A percentile compares a stretch with the other conserved stretches of the same genome.
phyloP scores from a whole-genome alignment of 2,329 filamentous ascomycete genomes.

The Ciborinia camelliae region DNA sequence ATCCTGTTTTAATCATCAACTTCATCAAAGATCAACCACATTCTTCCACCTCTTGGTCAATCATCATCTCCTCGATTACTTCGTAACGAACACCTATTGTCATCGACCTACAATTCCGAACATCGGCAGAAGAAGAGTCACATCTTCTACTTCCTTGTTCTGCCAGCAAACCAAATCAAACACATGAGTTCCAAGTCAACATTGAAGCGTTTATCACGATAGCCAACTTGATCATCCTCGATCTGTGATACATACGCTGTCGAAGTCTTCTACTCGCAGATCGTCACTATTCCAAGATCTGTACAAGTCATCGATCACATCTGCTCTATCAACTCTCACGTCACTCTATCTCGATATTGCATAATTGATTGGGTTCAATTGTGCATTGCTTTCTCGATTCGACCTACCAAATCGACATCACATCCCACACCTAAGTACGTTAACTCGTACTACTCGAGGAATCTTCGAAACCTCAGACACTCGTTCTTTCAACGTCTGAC shows the following conservation, averaged over 20 bases:
- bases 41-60: conserved; percentile 3
- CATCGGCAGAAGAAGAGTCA: conserved; percentile 45
- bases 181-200: conserved; percentile 44
- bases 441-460: conserved; percentile 22
- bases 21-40: conserved; percentile 6
- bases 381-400: conserved; percentile 24
- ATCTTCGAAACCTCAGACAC: conserved; percentile 30
- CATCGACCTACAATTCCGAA: conserved; percentile 11
- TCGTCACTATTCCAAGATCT: conserved; percentile 6
- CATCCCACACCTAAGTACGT: conserved; percentile 8
- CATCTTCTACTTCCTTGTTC: conserved; percentile 47
- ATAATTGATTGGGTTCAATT: conserved; percentile 27
- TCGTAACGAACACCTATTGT: conserved; percentile 2
- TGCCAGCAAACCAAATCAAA: conserved; percentile 38
- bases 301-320: conserved; percentile 14
- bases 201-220: conserved; percentile 40
- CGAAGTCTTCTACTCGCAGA: conserved; percentile 17
- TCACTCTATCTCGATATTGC: conserved; percentile 10
- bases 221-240: conserved; percentile 35
- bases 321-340: conserved; percentile 1
- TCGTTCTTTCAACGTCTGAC: conserved; percentile 32
- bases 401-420: conserved; percentile 29
- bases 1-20: conserved; percentile 18
- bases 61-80: neutral
- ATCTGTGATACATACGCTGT: conserved; percentile 19